Evolutionary conservation across 352 stramenopile genomes (phyloP).

Genomic region (Globisporangium abappressorium): DNA sequence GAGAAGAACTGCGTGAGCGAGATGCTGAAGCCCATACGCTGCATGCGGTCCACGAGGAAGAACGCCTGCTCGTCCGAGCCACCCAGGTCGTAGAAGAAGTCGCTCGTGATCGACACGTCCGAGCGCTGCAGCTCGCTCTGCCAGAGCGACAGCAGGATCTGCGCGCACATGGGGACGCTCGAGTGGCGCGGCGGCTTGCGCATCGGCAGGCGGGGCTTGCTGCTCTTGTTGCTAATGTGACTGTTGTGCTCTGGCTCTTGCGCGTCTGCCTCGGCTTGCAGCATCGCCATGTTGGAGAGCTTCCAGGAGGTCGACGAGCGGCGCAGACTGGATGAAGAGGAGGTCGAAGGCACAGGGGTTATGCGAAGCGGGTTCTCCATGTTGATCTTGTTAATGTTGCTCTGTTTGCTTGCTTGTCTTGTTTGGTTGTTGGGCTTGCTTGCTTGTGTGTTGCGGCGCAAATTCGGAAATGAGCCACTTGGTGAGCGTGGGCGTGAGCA

Average conservation of each 20-base stretch:
- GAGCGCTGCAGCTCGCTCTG: slow-evolving; percentile 54
- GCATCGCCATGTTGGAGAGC: slow-evolving; percentile 34
- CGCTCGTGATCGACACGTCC: slow-evolving; percentile 32
- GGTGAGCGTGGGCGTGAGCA: neutral
- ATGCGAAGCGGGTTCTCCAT: slow-evolving; percentile 40
- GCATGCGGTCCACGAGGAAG: slow-evolving; percentile 57
- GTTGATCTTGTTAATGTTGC: neutral
- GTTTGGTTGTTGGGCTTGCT: too few species aligned
- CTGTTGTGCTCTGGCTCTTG: neutral
- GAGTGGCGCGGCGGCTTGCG: slow-evolving; percentile 63
- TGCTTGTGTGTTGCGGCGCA: neutral
- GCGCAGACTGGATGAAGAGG: slow-evolving; percentile 26
- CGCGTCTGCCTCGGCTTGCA: slow-evolving; percentile 30
- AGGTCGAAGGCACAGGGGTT: slow-evolving; percentile 25
- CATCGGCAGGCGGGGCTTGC: slow-evolving; percentile 28
- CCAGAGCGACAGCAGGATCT: slow-evolving; percentile 66
- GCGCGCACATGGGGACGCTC: slow-evolving; percentile 63
- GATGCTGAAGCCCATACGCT: slow-evolving; percentile 60
- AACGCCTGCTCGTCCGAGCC: slow-evolving; percentile 18
- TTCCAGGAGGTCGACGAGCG: slow-evolving; percentile 61
- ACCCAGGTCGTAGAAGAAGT: slow-evolving; percentile 17
- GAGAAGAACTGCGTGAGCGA: slow-evolving; percentile 57
- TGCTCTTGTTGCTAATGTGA: slow-evolving; percentile 5
- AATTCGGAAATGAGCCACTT: slow-evolving; percentile 17
- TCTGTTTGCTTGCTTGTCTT: neutral